Base-by-base conservation (phyloP, 2,329 filamentous ascomycete species). In the Phaeoacremonium minimum region DNA sequence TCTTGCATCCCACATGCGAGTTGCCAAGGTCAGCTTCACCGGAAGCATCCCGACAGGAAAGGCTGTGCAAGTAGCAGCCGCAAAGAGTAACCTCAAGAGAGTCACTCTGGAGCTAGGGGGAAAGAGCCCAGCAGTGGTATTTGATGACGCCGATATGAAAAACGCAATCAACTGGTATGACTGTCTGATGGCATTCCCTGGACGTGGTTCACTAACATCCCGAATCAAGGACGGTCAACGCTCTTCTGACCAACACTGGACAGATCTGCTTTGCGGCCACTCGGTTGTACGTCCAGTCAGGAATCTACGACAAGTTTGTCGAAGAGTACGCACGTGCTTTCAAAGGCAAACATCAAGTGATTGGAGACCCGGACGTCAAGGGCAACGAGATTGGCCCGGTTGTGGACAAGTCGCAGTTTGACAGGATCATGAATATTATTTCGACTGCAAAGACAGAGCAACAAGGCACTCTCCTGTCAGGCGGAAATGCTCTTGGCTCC, bases 11-110 rank as follows among this genome's bases (percentile, higher is more conserved):
- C 75, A 80, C 63, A 74, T 77, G 66, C 70, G 73, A 46, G 58
- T 80, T 43, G 73, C 77, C 64, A 79, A 80, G 68, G 63, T 80
- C 45, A 73, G 74, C 42, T 80, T 80, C 59, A 80, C 75, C 41
- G 75, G 75, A 37, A 77, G 72, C 29, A 79, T 74, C 32, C 58
- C 71, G 37, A 71, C 75, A 41, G 75, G 73, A 36, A 67, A 73
- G 44, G 61, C 66, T 46, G 76, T 80, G 56, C 71, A 79, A 66
- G 77, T 77, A 62, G 66, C 73, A 41, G 73, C 75, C 30, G 73
- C 74, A 42, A 61, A 66, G 49, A 73, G 68, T 57, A 77, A 77
- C 63, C 51, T 77, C 56, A 77, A 77, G 68, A 75, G 74, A 63
- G 71, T 76, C 40, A 76, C 72, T 36, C 64, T 77, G 35, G 73